Evolutionary conservation across 306 rosid genomes (phyloP).

Genomic region (Calophaca sinica): DNA sequence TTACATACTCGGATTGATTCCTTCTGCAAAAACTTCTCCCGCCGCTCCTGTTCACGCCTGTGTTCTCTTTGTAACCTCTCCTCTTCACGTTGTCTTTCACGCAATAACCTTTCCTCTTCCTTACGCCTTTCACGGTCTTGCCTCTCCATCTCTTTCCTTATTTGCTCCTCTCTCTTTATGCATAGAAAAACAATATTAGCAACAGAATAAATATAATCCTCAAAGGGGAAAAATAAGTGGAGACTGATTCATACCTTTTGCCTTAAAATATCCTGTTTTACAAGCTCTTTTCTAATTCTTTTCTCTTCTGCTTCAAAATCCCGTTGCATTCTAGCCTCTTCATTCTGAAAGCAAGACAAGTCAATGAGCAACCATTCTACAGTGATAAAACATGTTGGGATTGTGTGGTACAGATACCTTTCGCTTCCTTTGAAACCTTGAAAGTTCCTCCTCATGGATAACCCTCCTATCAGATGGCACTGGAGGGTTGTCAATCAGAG

Average conservation of each 20-base stretch:
- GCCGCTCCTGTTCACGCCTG: constrained; percentile 72
- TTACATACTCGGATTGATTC: constrained; percentile 74
- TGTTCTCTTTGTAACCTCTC: constrained; percentile 77
- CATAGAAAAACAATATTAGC: constrained; percentile 40
- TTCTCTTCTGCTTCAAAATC: constrained; percentile 84
- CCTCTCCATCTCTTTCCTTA: constrained; percentile 76
- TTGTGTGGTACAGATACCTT: constrained; percentile 56
- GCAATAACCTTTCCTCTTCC: constrained; percentile 80
- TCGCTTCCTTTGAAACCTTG: constrained; percentile 65
- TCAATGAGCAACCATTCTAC: constrained; percentile 35
- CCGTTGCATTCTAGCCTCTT: constrained; percentile 69
- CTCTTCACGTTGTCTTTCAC: constrained; percentile 79
- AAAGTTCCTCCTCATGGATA: constrained; percentile 59
- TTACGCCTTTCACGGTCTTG: constrained; percentile 75
- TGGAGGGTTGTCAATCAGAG: constrained; percentile 54
- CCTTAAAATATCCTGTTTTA: constrained; percentile 78
- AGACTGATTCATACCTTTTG: constrained; percentile 62
- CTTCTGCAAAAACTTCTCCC: constrained; percentile 73
- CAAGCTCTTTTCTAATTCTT: constrained; percentile 74
- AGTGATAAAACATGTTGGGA: constrained; percentile 27
- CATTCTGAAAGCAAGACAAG: constrained; percentile 55
- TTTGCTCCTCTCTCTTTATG: constrained; percentile 76
- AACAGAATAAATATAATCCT: constrained; percentile 26
- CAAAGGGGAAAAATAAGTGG: neutral
- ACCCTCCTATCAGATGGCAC: constrained; percentile 53